Conservation (phyloP, 164 flowering plant genomes). For the Vitis vinifera region ASM3070453v1 NC_081805.1:5931501-5932000, state of each 20-base stretch:
- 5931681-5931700: slow-evolving; percentile 29
- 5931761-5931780: slow-evolving; percentile 16
- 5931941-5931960: too few species aligned
- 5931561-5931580: slow-evolving; percentile 21
- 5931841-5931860: too few species aligned
- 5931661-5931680: slow-evolving; percentile 29
- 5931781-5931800: slow-evolving; percentile 27
- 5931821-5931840: not conserved
- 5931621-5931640: slow-evolving; percentile 23
- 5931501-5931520: slow-evolving; percentile 31
- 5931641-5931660: slow-evolving; percentile 20
- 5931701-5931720: slow-evolving; percentile 16
- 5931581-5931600: slow-evolving; percentile 24
- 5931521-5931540: slow-evolving; percentile 26
- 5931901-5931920: too few species aligned
- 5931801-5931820: too few species aligned
- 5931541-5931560: slow-evolving; percentile 19
- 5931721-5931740: slow-evolving; percentile 27
- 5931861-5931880: too few species aligned
- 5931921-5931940: too few species aligned
- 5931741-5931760: slow-evolving; percentile 23
- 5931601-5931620: slow-evolving; percentile 15
- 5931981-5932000: too few species aligned
- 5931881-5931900: too few species aligned
- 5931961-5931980: too few species aligned